phyloP scores from a whole-genome alignment of 1,139 yeast genomes.

The Eremothecium coryli region DNA sequence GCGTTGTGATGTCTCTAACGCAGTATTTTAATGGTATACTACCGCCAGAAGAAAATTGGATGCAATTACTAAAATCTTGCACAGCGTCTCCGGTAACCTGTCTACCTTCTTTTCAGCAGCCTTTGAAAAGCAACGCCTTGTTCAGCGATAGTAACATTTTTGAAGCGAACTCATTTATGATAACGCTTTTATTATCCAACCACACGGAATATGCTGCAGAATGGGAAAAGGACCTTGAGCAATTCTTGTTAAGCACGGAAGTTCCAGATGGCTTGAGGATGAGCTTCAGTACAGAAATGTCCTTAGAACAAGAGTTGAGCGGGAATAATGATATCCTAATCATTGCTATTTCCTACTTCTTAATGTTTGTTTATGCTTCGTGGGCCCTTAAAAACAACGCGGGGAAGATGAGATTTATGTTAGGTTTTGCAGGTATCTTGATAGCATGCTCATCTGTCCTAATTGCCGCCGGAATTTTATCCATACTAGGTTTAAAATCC shows the following conservation, averaged over 20 bases:
- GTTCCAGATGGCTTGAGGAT: conserved; percentile 47
- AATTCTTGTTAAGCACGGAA: conserved; percentile 43
- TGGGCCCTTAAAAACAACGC: conserved; percentile 47
- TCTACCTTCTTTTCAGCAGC: conserved; percentile 85
- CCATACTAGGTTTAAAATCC: conserved; percentile 66
- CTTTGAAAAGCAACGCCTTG: conserved; percentile 59
- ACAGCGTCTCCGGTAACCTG: conserved; percentile 80
- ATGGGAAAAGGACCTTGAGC: conserved; percentile 62
- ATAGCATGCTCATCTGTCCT: conserved; percentile 73
- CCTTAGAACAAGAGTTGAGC: conserved; percentile 75
- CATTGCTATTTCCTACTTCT: conserved; percentile 62
- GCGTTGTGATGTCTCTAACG: conserved; percentile 84
- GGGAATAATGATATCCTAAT: conserved; percentile 70
- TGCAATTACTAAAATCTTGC: conserved; percentile 45
- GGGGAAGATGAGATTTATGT: conserved; percentile 48
- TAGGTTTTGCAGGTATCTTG: conserved; percentile 74
- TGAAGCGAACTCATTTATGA: conserved; percentile 60
- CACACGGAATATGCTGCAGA: conserved; percentile 38
- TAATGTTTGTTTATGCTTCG: conserved; percentile 89
- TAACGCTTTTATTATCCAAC: conserved; percentile 59
- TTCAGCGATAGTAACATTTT: conserved; percentile 59
- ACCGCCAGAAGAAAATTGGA: conserved; percentile 50
- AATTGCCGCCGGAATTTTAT: conserved; percentile 75
- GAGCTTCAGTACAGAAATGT: conserved; percentile 72
- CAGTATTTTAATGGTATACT: conserved; percentile 75